Percentiles rank a stretch among this genome's conserved stretches.
phyloP scores from a whole-genome alignment of 2,329 filamentous ascomycete genomes.

The Fusarium coicis region DNA sequence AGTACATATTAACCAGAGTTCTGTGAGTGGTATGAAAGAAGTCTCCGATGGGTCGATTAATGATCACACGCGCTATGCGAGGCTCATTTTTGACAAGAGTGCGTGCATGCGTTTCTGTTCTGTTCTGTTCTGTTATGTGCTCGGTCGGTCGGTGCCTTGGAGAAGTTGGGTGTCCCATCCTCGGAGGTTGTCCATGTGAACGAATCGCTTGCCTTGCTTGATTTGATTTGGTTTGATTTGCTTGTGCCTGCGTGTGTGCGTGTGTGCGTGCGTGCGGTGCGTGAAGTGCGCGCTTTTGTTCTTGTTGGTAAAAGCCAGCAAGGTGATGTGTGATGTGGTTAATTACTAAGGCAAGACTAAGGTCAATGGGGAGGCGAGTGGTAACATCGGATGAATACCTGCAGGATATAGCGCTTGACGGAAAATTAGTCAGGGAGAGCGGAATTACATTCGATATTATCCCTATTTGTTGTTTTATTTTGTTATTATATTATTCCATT shows the following conservation, averaged over 20 bases:
- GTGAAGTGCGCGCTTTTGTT: background rate
- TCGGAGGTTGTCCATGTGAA: constrained; percentile 32
- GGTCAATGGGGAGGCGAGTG: constrained; percentile 21
- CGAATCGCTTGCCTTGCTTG: constrained; percentile 13
- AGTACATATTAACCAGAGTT: constrained; percentile 25
- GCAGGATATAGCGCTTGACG: constrained; percentile 22
- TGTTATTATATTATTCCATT: too few relatives aligned
- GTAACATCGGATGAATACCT: constrained; percentile 36
- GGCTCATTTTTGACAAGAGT: constrained; percentile 11
- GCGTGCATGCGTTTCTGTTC: background rate
- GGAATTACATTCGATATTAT: background rate
- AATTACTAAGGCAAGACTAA: constrained; percentile 28
- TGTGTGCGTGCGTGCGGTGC: background rate
- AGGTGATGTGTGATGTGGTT: constrained; percentile 20
- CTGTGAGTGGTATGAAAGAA: constrained; percentile 30
- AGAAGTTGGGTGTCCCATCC: constrained; percentile 3
- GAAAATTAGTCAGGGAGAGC: constrained; percentile 11
- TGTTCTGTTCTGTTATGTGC: background rate
- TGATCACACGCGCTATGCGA: constrained; percentile 36
- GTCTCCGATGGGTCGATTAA: constrained; percentile 35
- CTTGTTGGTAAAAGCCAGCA: constrained; percentile 12
- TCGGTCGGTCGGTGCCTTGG: background rate
- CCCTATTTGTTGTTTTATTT: background rate
- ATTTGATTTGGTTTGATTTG: background rate
- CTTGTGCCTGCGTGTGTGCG: background rate